Evolutionary conservation across 257 asterid genomes (phyloP), one percentile per base, ranked within the genome.

Genomic region (Datura wrightii): DNA sequence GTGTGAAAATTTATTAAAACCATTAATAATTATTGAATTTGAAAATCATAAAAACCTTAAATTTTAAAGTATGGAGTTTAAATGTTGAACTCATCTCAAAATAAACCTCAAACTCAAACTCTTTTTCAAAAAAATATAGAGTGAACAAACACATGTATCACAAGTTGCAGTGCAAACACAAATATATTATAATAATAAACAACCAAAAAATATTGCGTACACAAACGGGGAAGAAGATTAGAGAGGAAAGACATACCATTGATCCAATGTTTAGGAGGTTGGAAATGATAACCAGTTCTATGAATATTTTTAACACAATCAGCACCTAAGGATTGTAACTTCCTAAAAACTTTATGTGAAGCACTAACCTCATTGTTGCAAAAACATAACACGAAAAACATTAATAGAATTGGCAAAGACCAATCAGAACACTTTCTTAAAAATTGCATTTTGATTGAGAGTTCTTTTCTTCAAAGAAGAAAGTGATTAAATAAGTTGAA

Each of bases 281-380:
- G 97, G 53, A 93, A 93, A 80, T 93, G 97, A 71, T 85, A 93
- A 9, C 87, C 94, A 34, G 97, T 88, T 83, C 95, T 85, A 87
- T 89, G 94, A 0, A 60, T 83, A n/a, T 24, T 10, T 16, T 10
- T 44, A 3, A 90, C 88, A 58, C 83, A 24, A 2, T 58, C 37
- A 42, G 82, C 76, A 1, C 87, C 5, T 4, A 71, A 24, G 2
- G 89, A 79, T 39, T 89, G 90, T 8, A 86, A 84, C 1, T 81
- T 60, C 36, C 42, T 39, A 84, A 37, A 90, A 13, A 88, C 79
- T 14, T 87, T 79, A 69, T 93, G 97, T 1, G 92, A 93, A 2
- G 90, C 94, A 58, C 88, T 83, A 44, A 87, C 94, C 7, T 36
- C 69, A 24, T 60, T 60, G 5, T 60, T 24, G 69, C 69, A 24